Conservation (phyloP, 805 yeast species). For the Starmerella asiatica region DNA sequence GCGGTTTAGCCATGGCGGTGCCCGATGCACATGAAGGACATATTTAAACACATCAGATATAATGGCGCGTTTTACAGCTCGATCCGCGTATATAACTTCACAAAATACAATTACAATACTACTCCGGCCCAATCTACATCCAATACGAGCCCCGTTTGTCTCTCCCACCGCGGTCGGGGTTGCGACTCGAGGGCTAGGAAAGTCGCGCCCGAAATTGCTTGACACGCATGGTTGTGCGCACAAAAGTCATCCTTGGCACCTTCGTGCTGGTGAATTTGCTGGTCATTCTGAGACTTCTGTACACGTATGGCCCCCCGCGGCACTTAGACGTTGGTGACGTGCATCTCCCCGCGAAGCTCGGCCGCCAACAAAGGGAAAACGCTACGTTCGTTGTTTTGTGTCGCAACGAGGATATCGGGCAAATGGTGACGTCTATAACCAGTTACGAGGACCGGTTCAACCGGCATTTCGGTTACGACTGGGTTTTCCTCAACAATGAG, state of each 20-base stretch:
- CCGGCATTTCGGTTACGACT: slow-evolving; percentile 88
- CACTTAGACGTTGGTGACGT: background rate
- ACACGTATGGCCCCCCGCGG: background rate
- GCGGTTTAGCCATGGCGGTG: too few species aligned
- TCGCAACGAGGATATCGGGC: slow-evolving; percentile 64
- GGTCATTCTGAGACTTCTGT: slow-evolving; percentile 3
- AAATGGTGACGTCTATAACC: slow-evolving; percentile 58
- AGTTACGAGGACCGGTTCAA: slow-evolving; percentile 80
- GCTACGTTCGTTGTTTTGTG: slow-evolving; percentile 81
- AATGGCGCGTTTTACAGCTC: too few species aligned
- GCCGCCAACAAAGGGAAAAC: slow-evolving; percentile 34
- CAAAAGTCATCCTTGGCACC: slow-evolving; percentile 10
- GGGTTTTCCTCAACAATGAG: slow-evolving; percentile 77
- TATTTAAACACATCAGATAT: too few species aligned
- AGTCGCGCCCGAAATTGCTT: too few species aligned
- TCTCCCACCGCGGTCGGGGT: too few species aligned
- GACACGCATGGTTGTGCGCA: slow-evolving; percentile 44
- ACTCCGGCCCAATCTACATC: too few species aligned
- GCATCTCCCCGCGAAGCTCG: background rate
- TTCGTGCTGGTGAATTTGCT: slow-evolving; percentile 8
- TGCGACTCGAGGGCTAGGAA: too few species aligned
- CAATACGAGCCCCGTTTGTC: too few species aligned
- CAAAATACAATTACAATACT: too few species aligned
- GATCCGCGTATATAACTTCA: too few species aligned
- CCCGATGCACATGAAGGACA: too few species aligned